Percentiles rank a stretch among this genome's conserved stretches.
Conservation (phyloP, 176 grass and related monocot species). For the Alopecurus myosuroides region DNA sequence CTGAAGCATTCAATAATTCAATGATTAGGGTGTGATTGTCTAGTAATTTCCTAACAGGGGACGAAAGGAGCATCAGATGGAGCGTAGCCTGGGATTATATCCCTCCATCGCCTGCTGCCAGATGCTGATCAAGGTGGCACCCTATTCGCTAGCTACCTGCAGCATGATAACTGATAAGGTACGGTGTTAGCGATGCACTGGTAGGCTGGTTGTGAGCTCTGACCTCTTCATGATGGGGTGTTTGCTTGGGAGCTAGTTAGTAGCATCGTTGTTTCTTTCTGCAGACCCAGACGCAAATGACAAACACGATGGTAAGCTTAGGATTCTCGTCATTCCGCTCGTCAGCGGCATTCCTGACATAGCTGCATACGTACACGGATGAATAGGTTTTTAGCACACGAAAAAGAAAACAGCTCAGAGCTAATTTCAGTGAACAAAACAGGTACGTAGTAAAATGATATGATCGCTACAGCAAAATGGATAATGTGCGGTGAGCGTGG, state of each 20-base stretch:
- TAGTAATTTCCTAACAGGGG: not conserved
- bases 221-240: not conserved
- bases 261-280: not conserved
- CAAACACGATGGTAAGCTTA: not conserved
- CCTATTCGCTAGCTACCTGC: not conserved
- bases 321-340: not conserved
- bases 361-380: not conserved
- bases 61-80: slow-evolving; percentile 25
- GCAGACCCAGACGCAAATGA: not conserved
- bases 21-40: not conserved
- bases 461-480: not conserved
- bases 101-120: not conserved
- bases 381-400: not conserved
- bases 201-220: not conserved
- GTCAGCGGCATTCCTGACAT: not conserved
- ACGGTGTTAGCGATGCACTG: not conserved
- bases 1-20: slow-evolving; percentile 11
- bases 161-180: not conserved
- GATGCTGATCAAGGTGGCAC: not conserved
- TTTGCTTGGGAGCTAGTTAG: not conserved
- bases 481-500: slow-evolving; percentile 54
- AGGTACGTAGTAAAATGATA: not conserved
- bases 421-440: not conserved
- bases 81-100: not conserved
- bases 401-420: not conserved